Percentiles rank a stretch among this genome's conserved stretches.
Conservation (phyloP, 257 asterid species). For the Fraxinus americana region DNA sequence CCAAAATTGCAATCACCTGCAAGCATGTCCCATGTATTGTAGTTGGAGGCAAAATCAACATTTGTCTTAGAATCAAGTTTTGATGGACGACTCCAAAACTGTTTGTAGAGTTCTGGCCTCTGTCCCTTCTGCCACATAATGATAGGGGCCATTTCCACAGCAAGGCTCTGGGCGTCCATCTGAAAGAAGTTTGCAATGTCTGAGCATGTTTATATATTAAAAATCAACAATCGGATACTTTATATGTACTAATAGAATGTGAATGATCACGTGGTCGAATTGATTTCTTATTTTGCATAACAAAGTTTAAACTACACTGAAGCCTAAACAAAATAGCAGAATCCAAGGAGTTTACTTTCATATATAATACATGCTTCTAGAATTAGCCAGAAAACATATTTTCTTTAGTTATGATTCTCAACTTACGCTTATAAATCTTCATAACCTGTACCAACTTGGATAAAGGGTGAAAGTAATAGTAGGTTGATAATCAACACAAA, state of each 20-base stretch:
- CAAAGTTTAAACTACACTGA: neutral
- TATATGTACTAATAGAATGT: neutral
- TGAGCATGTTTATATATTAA: conserved; percentile 21
- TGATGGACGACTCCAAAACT: conserved; percentile 58
- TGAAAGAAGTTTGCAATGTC: conserved; percentile 33
- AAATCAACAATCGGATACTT: neutral
- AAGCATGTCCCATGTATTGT: conserved; percentile 58
- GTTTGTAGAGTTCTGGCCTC: conserved; percentile 63
- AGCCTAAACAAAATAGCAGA: neutral
- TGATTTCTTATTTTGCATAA: neutral
- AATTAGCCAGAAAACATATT: too few species aligned
- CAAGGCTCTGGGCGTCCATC: conserved; percentile 96
- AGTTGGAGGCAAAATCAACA: conserved; percentile 44
- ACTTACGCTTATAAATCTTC: neutral
- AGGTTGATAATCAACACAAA: too few species aligned
- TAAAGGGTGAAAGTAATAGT: neutral
- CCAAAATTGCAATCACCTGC: conserved; percentile 50
- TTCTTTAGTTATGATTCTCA: neutral
- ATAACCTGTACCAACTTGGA: too few species aligned
- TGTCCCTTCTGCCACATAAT: conserved; percentile 85
- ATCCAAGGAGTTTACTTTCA: neutral
- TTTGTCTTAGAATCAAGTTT: conserved; percentile 44
- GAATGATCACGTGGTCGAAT: neutral
- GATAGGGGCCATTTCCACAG: conserved; percentile 87
- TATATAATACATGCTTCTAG: neutral